Conservation (phyloP, 805 yeast species). For the Yueomyces sinensis region DNA sequence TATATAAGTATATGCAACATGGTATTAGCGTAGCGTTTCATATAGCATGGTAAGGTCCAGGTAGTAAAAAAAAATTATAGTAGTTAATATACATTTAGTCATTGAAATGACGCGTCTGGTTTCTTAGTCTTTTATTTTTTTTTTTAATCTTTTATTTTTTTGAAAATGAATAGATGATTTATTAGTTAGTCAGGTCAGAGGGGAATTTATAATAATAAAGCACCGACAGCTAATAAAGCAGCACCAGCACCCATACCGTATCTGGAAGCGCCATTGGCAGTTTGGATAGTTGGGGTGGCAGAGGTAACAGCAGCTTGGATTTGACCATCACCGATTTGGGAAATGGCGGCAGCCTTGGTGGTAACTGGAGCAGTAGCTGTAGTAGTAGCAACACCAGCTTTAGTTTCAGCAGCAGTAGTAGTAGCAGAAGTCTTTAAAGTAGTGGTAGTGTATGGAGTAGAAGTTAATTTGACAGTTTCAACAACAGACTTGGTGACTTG, state of each 20-base stretch:
- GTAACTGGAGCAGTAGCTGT: neutral
- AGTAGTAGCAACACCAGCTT: slow-evolving; percentile 1
- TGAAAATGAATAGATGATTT: no score
- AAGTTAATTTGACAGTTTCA: slow-evolving; percentile 29
- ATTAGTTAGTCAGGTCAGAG: no score
- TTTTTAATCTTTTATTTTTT: no score
- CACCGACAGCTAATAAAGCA: neutral
- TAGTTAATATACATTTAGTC: no score
- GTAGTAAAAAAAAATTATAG: no score
- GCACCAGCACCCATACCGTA: neutral
- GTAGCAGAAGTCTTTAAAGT: slow-evolving; percentile 10
- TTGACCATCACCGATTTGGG: no score
- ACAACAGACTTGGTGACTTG: slow-evolving; percentile 33
- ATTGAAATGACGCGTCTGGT: no score
- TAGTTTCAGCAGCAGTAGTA: neutral
- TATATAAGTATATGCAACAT: no score
- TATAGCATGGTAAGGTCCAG: no score
- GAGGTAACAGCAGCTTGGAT: neutral
- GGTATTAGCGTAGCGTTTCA: no score
- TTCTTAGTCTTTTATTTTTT: no score
- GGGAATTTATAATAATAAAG: no score
- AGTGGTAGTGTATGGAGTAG: slow-evolving; percentile 26
- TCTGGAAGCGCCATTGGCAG: neutral
- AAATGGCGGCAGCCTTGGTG: neutral
- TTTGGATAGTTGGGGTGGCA: neutral